Base-by-base conservation (phyloP, 2,329 filamentous ascomycete genomes). In the Apiospora pterosperma region DNA sequence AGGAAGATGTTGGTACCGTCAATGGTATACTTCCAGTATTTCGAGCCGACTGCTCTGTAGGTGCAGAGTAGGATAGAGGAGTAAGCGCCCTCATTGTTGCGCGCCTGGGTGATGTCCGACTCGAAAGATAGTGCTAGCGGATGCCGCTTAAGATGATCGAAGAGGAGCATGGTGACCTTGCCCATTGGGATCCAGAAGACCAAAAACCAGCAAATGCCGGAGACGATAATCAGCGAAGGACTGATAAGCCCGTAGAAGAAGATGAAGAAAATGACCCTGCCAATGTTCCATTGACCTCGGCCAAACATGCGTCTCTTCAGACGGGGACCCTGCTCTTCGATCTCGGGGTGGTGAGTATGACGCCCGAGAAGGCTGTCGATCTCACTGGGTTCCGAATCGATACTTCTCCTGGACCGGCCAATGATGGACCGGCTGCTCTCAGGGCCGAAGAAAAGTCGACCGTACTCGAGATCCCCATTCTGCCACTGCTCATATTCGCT, bases 401-500 rank as follows among this genome's bases (percentile, higher is more conserved):
- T 85, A 77, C 95, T 97, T 73, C 92, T 89, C 73, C 96, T 88
- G 66, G 93, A 92, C 58, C 93, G 90, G 25, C 95, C 96, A 48
- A 97, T 83, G 62, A 98, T 88, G 7, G 93, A 96, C 62, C 92
- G 88, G 70, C 85, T 89, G 66, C 87, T 81, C 61, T 88, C 88
- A 3, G 96, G 96, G 0, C 96, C 96, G 76, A 99, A 99, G 81
- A 99, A 98, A 2, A 99, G 85, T 38, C 95, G 88, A 3, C 96
- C 96, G 76, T 98, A 93, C 77, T 99, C 96, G 38, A 99, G 86
- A 74, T 99, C 96, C 61, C 96, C 96, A 74, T 89, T 97, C 80
- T 99, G 96, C 96, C 96, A 99, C 79, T 97, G 93, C 77, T 99
- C 96, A 75, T 99, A 99, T 80, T 99, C 96, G 72, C 92, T 96